Evolutionary conservation across 441 rosid species (phyloP), one percentile per base, ranked within the genome.

Genomic region (Pelargonium myrrhifolium): DNA sequence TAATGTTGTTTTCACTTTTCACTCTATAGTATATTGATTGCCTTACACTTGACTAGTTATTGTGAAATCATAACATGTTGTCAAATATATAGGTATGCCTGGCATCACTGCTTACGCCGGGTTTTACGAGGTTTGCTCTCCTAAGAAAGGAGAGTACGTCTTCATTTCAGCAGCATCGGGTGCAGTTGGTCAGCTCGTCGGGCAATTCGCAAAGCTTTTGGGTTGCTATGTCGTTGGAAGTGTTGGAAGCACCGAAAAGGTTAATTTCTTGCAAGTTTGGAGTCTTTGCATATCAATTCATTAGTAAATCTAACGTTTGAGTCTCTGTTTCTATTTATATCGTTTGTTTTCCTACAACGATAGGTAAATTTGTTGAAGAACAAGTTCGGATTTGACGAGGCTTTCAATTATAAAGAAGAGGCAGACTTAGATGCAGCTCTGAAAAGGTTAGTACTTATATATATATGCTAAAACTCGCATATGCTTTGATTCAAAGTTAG

Each of bases 321-420:
- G 37, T 31, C 37, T 31, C 37, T 0, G 5, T 31, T 31, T 31
- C 0, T 31, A 7, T 28, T 28, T 28, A 28, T 28, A 28, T 28
- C 31, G 2, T 28, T 28, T 4, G 31, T 28, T 28, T 28, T 28
- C 31, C 31, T 28, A 28, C 31, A 28, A 28, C 3, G 31, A n/a
- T 17, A 82, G 84, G 79, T 84, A 74, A 79, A 79, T 53, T 75
- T 82, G 4, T 68, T 82, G 61, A 82, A 77, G 82, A 77, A 64
- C 62, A 82, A 79, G 71, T 77, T 80, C 4, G 85, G 83, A 22
- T 84, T 82, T 51, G 81, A 82, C 0, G 85, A 75, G 53, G 86
- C 82, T 68, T 84, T 84, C 69, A 84, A 80, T 66, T 78, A 80
- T 58, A 82, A 80, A 60, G 77, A 78, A 24, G 84, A 84, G 60